phyloP scores from a whole-genome alignment of 169 alveolate genomes.

The Eimeria sp. region DNA sequence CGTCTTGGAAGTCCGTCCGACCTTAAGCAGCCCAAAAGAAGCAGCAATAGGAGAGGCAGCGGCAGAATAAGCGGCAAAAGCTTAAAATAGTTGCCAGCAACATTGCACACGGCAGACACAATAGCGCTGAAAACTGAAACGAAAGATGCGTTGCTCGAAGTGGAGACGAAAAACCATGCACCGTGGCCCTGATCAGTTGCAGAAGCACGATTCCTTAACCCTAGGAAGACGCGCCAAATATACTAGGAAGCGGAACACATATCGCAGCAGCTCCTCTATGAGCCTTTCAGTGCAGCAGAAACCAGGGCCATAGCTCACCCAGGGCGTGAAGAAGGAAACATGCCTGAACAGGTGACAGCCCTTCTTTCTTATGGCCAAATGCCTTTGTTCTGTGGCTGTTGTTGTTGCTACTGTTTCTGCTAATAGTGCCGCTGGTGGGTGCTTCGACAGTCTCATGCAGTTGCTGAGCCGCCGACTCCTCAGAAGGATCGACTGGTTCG shows the following conservation, averaged over 20 bases:
- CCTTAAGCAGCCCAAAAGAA: not conserved
- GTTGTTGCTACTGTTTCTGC: not conserved
- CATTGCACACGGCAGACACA: not conserved
- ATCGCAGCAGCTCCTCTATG: not conserved
- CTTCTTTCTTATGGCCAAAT: not conserved
- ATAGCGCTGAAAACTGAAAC: not conserved
- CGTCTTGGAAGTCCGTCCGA: conserved; percentile 6
- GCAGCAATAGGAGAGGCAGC: not conserved
- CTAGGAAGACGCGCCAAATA: not conserved
- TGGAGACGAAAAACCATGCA: not conserved
- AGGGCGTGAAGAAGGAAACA: conserved; percentile 19
- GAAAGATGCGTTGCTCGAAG: not conserved
- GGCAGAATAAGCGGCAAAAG: not conserved
- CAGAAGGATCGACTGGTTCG: not conserved
- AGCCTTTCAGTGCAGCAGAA: not conserved
- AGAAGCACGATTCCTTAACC: not conserved
- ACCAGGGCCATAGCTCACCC: conserved; percentile 5
- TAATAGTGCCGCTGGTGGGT: not conserved
- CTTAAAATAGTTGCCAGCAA: not conserved
- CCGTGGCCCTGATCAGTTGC: not conserved
- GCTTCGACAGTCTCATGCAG: not conserved
- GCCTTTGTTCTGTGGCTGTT: not conserved
- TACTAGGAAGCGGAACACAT: not conserved
- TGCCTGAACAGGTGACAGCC: conserved; percentile 15
- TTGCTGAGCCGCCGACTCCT: not conserved